Evolutionary conservation across 139 green algal genomes (phyloP).

Genomic region (Chlorella sorokiniana): DNA sequence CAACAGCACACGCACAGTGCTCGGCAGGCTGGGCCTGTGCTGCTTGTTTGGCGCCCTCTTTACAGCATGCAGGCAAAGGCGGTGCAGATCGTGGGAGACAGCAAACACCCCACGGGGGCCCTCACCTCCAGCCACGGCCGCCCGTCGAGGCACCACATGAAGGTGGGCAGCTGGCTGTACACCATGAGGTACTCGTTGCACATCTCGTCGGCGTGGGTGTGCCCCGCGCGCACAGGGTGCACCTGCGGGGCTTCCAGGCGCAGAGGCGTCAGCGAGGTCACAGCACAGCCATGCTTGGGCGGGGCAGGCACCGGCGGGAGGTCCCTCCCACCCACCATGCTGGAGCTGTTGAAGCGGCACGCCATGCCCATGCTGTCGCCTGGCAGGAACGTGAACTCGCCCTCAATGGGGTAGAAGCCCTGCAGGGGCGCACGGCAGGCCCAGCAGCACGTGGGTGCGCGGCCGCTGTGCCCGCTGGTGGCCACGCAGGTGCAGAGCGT

Average conservation of each 20-base stretch:
- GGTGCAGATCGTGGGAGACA: too few species aligned
- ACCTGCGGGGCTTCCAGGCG: too few species aligned
- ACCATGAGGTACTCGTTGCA: conserved; percentile 94
- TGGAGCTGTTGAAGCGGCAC: conserved; percentile 82
- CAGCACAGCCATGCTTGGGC: not conserved
- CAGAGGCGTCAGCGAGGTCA: not conserved
- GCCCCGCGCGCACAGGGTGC: conserved; percentile 11
- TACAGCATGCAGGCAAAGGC: not conserved
- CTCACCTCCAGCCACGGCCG: not conserved
- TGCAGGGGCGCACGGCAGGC: conserved; percentile 35
- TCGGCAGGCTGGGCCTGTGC: not conserved
- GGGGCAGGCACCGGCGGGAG: not conserved
- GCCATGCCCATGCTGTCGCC: conserved; percentile 60
- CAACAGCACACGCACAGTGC: not conserved
- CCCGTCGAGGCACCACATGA: conserved; percentile 48
- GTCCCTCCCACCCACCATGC: conserved; percentile 32
- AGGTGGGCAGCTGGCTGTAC: conserved; percentile 48
- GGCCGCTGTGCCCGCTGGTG: not conserved
- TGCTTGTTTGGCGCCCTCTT: not conserved
- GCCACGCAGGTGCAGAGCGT: not conserved
- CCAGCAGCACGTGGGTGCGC: not conserved
- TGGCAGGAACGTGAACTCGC: conserved; percentile 39
- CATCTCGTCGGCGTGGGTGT: conserved; percentile 79
- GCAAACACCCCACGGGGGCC: not conserved
- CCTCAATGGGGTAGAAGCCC: conserved; percentile 71